These are phyloP conservation scores for Dysphania ambrosioides DNA, from an alignment of 148 eudicot genomes.

Conservation along the genomic window DNA sequence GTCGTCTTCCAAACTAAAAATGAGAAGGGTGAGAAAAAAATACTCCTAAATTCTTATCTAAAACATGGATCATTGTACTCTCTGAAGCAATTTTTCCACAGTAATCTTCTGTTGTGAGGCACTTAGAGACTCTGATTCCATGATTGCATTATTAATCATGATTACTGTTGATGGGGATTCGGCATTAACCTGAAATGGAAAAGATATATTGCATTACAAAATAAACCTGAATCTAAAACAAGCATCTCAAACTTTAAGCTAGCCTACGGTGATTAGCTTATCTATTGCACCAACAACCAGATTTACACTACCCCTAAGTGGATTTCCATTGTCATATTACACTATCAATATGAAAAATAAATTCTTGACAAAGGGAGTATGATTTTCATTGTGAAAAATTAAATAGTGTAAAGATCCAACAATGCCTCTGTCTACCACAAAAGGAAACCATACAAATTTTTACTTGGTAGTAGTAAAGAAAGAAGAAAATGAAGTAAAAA, in stretches of 20 bases:
- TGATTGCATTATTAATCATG: slow-evolving; percentile 73
- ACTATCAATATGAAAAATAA: neutral
- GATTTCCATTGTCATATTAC: neutral
- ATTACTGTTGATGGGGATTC: slow-evolving; percentile 59
- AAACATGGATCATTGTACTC: slow-evolving; percentile 30
- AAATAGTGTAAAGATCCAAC: neutral
- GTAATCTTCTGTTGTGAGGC: slow-evolving; percentile 64
- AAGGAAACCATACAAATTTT: neutral
- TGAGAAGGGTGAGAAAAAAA: neutral
- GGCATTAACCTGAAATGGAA: slow-evolving; percentile 66
- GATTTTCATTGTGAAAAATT: no score
- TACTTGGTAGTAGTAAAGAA: neutral
- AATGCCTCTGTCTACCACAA: neutral
- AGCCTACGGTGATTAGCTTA: neutral
- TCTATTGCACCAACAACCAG: neutral
- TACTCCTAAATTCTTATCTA: neutral
- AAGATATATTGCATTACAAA: neutral
- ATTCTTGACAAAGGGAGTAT: no score
- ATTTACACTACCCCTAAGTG: neutral
- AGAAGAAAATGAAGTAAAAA: neutral
- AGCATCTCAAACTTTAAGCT: neutral
- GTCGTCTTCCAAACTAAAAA: neutral
- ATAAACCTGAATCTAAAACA: neutral
- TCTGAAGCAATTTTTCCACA: slow-evolving; percentile 73
- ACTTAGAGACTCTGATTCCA: slow-evolving; percentile 65